Base-by-base conservation (phyloP, 805 yeast genomes). In the Monosporozyma siamensis region DNA sequence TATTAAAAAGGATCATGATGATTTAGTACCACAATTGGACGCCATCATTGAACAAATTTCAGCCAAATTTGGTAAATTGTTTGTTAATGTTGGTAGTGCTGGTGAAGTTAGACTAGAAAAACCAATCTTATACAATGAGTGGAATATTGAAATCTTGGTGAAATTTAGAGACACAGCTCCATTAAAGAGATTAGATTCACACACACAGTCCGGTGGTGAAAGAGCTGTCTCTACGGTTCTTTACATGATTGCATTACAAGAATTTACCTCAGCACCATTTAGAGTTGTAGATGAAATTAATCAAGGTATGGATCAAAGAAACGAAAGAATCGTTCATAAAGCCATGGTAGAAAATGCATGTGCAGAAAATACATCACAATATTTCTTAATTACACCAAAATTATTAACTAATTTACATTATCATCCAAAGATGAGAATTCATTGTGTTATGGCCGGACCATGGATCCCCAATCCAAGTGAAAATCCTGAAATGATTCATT, bases 221-320 rank as follows among this genome's bases (percentile, higher is more conserved):
- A 76, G 95, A 55, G 95, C 97, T 1, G 95, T 92, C 0, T 81
- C 97, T 0, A 92, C 97, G 0, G 90, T 90, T 2, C 75, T 89
- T 41, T 92, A 83, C 58, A 74, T 92, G 56, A 84, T 92, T 70
- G 80, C 97, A 1, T 68, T 92, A 48, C 99, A 92, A 65, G 90
- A 88, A 9, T 70, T 83, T 44, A 80, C 97, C 0, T 73, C 74
- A 23, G 86, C 96, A 0, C 97, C 98, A 8, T 87, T 92, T 56
- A 70, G 97, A 56, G 89, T 90, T 3, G 96, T 92, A 6, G 99
- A 92, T 64, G 99, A 92, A 68, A 94, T 92, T 48, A 92, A 92
- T 59, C 99, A 92, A 66, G 99, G 98, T 51, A 89, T 92, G 97
- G 99, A 92, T 65, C 83, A 94, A 10, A 76, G 76, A 46, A 92